A percentile compares a stretch with the other conserved stretches of the same genome.
Conservation (phyloP, 2,329 filamentous ascomycete genomes). For the Scedosporium aurantiacum region DNA sequence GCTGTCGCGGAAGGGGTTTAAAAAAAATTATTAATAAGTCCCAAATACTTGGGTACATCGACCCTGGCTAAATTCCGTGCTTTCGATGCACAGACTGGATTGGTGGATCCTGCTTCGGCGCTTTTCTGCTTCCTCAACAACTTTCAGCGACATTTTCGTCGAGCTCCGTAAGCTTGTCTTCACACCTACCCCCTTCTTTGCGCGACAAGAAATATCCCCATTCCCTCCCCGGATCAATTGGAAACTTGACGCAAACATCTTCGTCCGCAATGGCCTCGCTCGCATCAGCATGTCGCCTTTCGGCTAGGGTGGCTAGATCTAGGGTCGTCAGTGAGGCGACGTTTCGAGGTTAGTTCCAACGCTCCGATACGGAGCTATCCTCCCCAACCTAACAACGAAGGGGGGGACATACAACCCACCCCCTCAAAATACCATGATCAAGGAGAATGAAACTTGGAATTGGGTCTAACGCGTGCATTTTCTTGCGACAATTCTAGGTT, state of each 20-base stretch:
- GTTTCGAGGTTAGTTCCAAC: conserved; percentile 41
- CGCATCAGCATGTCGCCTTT: conserved; percentile 51
- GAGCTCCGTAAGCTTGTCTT: neutral
- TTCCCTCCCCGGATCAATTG: neutral
- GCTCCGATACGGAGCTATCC: neutral
- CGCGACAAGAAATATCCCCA: neutral
- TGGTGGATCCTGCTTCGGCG: neutral
- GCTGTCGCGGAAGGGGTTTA: neutral
- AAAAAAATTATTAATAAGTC: neutral
- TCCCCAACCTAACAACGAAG: neutral
- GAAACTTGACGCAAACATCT: neutral
- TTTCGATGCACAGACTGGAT: neutral
- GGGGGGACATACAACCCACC: too few relatives aligned
- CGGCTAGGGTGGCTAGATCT: conserved; percentile 45
- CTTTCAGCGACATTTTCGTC: conserved; percentile 4
- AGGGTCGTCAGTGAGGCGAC: conserved; percentile 42
- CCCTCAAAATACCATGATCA: too few relatives aligned
- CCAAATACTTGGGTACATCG: neutral
- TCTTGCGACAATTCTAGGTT: conserved; percentile 33
- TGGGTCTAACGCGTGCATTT: neutral
- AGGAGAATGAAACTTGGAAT: conserved; percentile 4
- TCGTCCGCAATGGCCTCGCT: conserved; percentile 50
- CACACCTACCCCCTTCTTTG: neutral
- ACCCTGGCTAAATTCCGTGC: neutral
- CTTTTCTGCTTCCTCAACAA: conserved; percentile 3